phyloP scores from a whole-genome alignment of 345 rosid species.

The Gossypium sturtianum region DNA sequence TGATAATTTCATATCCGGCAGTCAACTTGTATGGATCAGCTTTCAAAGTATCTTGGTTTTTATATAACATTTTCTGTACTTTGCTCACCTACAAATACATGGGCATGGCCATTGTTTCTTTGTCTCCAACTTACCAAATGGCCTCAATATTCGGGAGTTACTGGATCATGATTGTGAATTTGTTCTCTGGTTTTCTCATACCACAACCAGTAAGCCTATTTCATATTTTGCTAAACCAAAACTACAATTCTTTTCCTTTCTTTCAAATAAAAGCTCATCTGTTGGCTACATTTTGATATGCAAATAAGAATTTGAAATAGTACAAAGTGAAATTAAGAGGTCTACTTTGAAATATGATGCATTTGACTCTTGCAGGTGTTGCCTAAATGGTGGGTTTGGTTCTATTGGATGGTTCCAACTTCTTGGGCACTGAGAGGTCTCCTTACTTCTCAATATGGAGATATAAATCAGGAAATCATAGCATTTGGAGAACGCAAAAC shows the following conservation, averaged over 20 bases:
- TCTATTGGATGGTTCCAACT: slow-evolving; percentile 33
- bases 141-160: slow-evolving; percentile 30
- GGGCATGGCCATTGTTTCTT: slow-evolving; percentile 40
- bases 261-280: too few relatives aligned
- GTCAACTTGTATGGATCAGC: slow-evolving; percentile 30
- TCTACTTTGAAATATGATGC: background rate
- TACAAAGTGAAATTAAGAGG: too few relatives aligned
- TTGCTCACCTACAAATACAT: slow-evolving; percentile 35
- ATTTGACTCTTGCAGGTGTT: slow-evolving; percentile 20
- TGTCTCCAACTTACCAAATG: slow-evolving; percentile 31
- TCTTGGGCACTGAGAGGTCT: slow-evolving; percentile 39
- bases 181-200: slow-evolving; percentile 42
- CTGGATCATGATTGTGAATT: slow-evolving; percentile 20
- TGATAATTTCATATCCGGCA: slow-evolving; percentile 31
- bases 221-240: background rate
- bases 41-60: slow-evolving; percentile 37
- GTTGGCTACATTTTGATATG: background rate
- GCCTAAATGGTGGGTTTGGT: slow-evolving; percentile 48
- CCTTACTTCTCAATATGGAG: slow-evolving; percentile 36
- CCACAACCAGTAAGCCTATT: slow-evolving; percentile 37
- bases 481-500: slow-evolving; percentile 27
- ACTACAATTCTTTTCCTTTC: background rate
- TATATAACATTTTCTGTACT: slow-evolving; percentile 32
- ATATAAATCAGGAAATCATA: slow-evolving; percentile 20
- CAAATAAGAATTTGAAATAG: background rate